Percentiles rank a stretch among this genome's conserved stretches.
These are phyloP conservation scores for Kurtzmaniella cleridarum DNA, from an alignment of 805 yeast species.

Conservation along the genomic window DNA sequence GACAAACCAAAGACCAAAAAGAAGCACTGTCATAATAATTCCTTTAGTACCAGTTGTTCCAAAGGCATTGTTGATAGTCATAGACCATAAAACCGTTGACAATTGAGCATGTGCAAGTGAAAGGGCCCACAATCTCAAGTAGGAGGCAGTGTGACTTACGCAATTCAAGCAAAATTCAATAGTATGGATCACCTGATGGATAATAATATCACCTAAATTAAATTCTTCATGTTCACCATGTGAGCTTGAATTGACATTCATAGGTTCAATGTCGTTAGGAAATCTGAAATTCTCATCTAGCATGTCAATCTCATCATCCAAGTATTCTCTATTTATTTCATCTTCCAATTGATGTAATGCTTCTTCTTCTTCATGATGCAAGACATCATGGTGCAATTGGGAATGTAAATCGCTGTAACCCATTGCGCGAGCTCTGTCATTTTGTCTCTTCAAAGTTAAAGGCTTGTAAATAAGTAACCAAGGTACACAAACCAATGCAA, in stretches of 20 bases:
- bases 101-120: slow-evolving; percentile 78
- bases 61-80: slow-evolving; percentile 66
- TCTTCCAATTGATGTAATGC: slow-evolving; percentile 15
- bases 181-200: slow-evolving; percentile 76
- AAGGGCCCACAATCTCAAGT: slow-evolving; percentile 72
- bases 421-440: slow-evolving; percentile 27
- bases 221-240: slow-evolving; percentile 29
- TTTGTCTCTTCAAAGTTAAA: slow-evolving; percentile 35
- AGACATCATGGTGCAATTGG: slow-evolving; percentile 22
- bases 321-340: slow-evolving; percentile 11
- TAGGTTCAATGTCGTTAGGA: slow-evolving; percentile 37
- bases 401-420: slow-evolving; percentile 36
- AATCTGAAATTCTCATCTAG: slow-evolving; percentile 25
- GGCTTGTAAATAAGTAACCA: slow-evolving; percentile 67
- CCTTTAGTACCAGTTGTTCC: slow-evolving; percentile 51
- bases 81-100: slow-evolving; percentile 68
- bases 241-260: slow-evolving; percentile 17
- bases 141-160: slow-evolving; percentile 77
- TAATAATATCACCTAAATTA: slow-evolving; percentile 61
- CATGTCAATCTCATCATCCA: slow-evolving; percentile 12
- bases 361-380: slow-evolving; percentile 38
- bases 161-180: slow-evolving; percentile 76
- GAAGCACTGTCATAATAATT: slow-evolving; percentile 49
- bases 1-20: slow-evolving; percentile 73
- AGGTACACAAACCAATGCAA: slow-evolving; percentile 70